Base-by-base conservation (phyloP, 495 filamentous ascomycete genomes). In the Aspergillus biplanus region DNA sequence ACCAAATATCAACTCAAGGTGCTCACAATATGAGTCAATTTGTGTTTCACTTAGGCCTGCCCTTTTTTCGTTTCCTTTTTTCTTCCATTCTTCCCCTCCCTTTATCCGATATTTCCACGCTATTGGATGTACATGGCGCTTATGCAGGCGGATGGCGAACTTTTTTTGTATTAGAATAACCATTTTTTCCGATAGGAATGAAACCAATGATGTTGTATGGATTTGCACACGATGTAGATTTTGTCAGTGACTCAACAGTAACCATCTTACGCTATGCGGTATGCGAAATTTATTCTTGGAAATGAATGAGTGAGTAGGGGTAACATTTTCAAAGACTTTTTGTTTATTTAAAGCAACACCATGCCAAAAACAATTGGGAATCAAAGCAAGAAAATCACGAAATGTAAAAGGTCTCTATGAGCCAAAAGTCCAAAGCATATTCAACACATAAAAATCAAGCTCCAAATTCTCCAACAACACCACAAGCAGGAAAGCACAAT, bases 341-440 rank as follows among this genome's bases (percentile, higher is more conserved):
- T 33, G 52, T 59, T 35, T 65, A 58, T 61, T 46, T 58, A 56
- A 64, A 42, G 44, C 44, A 61, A 60, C 44, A 55, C 52, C 35
- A 32, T 56, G 35, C 44, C 27, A 65, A 55, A 60, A 65, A 54
- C 33, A 64, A 46, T 56, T 66, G 67, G 61, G 64, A 69, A 64
- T 66, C 63, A 58, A 58, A 54, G 64, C 64, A 59, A 62, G 37
- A 31, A 48, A 47, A 55, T 33, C 32, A 54, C 18, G 18, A 42
- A 42, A 37, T 37, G 16, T 61, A 66, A 56, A 54, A 63, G 67
- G 61, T 70, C 58, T 75, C 68, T 78, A 78, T 73, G 58, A 67
- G 34, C 52, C 58, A 62, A 48, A 64, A 68, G 64, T 56, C 64
- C 48, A 54, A 37, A 44, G 42, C 48, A 33, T 13, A 61, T 53